Percentiles rank a stretch among this genome's conserved stretches.
phyloP scores from a whole-genome alignment of 257 asterid genomes.

The Ligustrum vulgare region DNA sequence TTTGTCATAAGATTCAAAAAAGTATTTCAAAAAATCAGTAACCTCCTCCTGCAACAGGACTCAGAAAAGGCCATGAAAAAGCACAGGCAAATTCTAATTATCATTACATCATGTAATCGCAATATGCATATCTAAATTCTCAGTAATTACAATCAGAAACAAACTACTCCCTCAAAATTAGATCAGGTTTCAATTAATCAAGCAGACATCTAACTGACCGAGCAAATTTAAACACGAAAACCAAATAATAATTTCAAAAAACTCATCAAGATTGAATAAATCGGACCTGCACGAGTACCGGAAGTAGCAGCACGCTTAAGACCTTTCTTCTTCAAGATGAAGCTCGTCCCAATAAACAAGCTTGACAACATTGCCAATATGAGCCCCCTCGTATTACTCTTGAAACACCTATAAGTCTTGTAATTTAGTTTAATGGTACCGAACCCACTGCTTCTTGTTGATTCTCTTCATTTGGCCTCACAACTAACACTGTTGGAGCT shows the following conservation, averaged over 20 bases:
- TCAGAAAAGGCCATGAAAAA: not conserved
- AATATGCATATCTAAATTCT: not conserved
- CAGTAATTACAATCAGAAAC: not conserved
- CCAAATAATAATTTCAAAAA: not conserved
- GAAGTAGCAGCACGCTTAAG: conserved; percentile 82
- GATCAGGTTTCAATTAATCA: not conserved
- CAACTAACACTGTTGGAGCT: conserved; percentile 55
- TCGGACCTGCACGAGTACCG: conserved; percentile 72
- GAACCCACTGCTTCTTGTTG: conserved; percentile 39
- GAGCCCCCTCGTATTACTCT: conserved; percentile 61
- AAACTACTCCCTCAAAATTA: not conserved
- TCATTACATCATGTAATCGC: conserved; percentile 3
- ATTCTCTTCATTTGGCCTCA: conserved; percentile 58
- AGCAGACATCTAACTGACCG: conserved; percentile 2
- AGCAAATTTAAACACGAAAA: not conserved
- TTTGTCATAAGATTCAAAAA: not conserved
- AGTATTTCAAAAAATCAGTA: not conserved
- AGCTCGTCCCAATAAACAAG: conserved; percentile 87
- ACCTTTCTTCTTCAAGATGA: conserved; percentile 91
- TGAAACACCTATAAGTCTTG: no score
- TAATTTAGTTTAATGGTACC: no score
- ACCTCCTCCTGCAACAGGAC: not conserved
- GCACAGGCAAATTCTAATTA: not conserved
- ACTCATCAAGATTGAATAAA: not conserved
- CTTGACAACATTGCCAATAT: conserved; percentile 80